Percentiles rank a stretch among this genome's conserved stretches.
Conservation (phyloP, 495 filamentous ascomycete genomes). For the Penicillium egyptiacum region DNA sequence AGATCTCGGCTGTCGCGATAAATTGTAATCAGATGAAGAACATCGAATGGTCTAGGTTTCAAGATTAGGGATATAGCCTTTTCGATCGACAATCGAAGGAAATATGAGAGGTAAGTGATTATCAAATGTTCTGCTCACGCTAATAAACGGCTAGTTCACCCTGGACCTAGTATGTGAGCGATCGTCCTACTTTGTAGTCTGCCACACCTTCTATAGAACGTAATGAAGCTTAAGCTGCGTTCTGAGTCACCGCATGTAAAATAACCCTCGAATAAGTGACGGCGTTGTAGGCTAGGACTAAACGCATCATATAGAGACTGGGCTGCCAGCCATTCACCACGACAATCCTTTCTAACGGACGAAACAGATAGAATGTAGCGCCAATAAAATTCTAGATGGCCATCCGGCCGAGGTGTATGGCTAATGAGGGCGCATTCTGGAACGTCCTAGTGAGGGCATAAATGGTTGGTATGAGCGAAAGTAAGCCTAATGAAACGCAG, state of each 20-base stretch:
- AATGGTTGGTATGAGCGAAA: constrained; percentile 8
- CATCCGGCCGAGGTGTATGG: constrained; percentile 8
- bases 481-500: constrained; percentile 6
- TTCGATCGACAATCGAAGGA: no score
- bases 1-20: no score
- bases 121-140: neutral
- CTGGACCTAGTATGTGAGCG: neutral
- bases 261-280: neutral
- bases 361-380: constrained; percentile 8
- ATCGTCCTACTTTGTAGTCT: neutral
- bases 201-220: neutral
- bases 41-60: no score
- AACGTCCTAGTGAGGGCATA: constrained; percentile 8
- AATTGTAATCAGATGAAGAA: no score
- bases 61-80: no score
- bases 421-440: neutral
- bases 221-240: neutral
- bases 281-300: constrained; percentile 1
- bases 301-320: constrained; percentile 7
- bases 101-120: no score
- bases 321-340: constrained; percentile 1
- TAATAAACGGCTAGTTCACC: neutral
- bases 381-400: constrained; percentile 3
- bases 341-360: constrained; percentile 7
- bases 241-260: neutral